Base-by-base conservation (phyloP, 169 alveolate genomes). In the Cryptosporidium baileyi region DNA sequence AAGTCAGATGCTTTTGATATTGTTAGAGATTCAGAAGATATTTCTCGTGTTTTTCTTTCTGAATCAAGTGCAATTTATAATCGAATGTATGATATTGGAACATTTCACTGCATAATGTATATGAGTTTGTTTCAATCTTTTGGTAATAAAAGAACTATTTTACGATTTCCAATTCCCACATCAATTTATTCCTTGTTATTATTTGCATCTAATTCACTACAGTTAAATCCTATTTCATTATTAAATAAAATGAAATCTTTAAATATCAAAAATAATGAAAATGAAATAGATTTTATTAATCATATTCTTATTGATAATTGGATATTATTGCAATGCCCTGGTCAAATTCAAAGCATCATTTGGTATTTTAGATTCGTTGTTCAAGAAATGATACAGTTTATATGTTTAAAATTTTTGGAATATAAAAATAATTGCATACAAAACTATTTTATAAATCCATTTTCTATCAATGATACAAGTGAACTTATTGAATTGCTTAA, bases 351-450 rank as follows among this genome's bases (percentile, higher is more conserved):
- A 26, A 74, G 85, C 38, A 51, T 74, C 36, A 15, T 74, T 24
- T 74, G 85, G 85, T 74, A 74, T n/a, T 57, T 74, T 24, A 74
- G 85, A 74, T 57, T 41, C 24, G 65, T 74, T 9, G 24, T 74
- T 7, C 44, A 61, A 54, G 85, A 74, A 3, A 11, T 74, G 22
- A 57, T 59, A 34, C 85, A 74, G 40, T 57, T 24, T 32, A 0
- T 74, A 32, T 51, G 61, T n/a, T 59, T n/a, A 13, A 74, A 36
- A 11, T 57, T 74, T 65, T n/a, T 51, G 47, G 28, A 22, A 17
- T 34, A 45, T 15, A 51, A 24, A 19, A 28, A 1, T 17, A 17
- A 30, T n/a, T n/a, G n/a, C n/a, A n/a, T n/a, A n/a, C n/a, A n/a
- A n/a, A n/a, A n/a, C n/a, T n/a, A n/a, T n/a, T n/a, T n/a, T n/a